Conservation (phyloP, 139 green algal species). For the Desmodesmus armatus region DNA sequence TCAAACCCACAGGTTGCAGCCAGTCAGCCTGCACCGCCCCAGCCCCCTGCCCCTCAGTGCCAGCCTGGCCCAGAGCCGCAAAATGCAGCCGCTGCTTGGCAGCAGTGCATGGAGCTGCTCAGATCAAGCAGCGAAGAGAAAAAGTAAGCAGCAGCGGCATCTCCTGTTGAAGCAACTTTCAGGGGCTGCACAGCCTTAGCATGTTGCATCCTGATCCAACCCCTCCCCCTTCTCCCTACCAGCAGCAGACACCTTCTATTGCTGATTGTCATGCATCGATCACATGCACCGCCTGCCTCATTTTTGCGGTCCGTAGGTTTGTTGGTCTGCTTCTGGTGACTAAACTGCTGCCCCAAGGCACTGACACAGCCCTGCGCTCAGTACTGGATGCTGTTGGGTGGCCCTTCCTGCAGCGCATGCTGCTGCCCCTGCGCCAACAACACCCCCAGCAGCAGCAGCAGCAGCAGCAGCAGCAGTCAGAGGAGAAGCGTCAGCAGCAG, state of each 20-base stretch:
- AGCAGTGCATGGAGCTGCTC: conserved; percentile 69
- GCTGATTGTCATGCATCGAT: too few species aligned
- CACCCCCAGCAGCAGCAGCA: conserved; percentile 32
- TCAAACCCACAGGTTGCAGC: too few species aligned
- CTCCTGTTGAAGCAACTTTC: too few species aligned
- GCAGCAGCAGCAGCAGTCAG: conserved; percentile 34
- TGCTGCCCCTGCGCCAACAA: conserved; percentile 68
- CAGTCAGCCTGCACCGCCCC: background rate
- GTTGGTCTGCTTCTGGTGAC: conserved; percentile 83
- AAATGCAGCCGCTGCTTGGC: conserved; percentile 26
- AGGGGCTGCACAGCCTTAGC: too few species aligned
- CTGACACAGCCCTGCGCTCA: conserved; percentile 36
- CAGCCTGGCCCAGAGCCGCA: background rate
- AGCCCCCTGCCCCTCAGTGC: background rate
- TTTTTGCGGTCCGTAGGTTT: conserved; percentile 67
- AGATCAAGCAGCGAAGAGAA: conserved; percentile 52
- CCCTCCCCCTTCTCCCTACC: too few species aligned
- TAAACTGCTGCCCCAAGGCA: conserved; percentile 64
- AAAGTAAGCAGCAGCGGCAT: conserved; percentile 25
- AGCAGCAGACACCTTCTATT: too few species aligned
- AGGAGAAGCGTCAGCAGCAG: conserved; percentile 41
- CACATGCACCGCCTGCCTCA: background rate
- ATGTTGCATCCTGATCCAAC: too few species aligned
- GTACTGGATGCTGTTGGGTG: conserved; percentile 70
- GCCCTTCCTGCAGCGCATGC: conserved; percentile 71